phyloP scores from a whole-genome alignment of 805 yeast genomes.

The Wilhelminamyces savonicus region DNA sequence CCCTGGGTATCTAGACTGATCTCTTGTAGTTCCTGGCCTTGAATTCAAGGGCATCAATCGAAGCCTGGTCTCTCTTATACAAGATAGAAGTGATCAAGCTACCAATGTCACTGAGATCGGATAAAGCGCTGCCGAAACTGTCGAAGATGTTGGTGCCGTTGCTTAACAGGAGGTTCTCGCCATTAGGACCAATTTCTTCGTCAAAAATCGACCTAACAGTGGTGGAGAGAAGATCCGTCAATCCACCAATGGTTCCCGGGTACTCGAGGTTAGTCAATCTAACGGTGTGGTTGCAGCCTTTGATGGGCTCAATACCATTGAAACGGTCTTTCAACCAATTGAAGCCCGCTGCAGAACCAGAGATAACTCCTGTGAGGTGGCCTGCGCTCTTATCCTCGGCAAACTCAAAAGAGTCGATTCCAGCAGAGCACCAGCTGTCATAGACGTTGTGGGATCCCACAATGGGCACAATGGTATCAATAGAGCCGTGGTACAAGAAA shows the following conservation, averaged over 20 bases:
- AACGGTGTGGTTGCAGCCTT: not conserved
- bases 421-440: not conserved
- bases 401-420: not conserved
- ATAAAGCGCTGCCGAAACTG: no score
- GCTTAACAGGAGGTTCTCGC: slow-evolving; percentile 1
- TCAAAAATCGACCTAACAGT: no score
- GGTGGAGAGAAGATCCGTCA: no score
- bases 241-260: not conserved
- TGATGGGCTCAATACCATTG: not conserved
- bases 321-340: not conserved
- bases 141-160: no score
- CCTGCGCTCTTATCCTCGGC: not conserved
- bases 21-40: no score
- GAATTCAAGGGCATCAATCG: no score
- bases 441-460: not conserved
- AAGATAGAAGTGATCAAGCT: no score
- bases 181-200: slow-evolving; percentile 2
- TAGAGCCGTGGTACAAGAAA: not conserved
- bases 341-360: not conserved
- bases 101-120: no score
- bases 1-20: no score
- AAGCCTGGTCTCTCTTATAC: no score
- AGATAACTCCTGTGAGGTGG: not conserved
- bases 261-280: not conserved
- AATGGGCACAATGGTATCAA: not conserved